phyloP scores from a whole-genome alignment of 257 asterid genomes.

The Lycium ferocissimum region DNA sequence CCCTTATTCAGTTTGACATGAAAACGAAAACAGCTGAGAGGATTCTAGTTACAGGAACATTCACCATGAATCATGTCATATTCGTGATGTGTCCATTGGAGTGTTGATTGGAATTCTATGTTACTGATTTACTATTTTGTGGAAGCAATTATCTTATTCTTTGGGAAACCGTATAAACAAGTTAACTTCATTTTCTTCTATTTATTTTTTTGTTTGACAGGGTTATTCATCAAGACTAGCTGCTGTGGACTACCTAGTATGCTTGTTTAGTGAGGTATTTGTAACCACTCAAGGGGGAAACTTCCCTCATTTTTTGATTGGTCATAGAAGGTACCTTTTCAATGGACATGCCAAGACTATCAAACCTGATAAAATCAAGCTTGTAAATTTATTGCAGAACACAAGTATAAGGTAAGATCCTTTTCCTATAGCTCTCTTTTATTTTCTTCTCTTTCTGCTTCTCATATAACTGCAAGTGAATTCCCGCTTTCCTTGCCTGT shows the following conservation, averaged over 20 bases:
- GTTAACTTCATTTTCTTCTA: neutral
- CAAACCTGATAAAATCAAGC: slow-evolving; percentile 81
- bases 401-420: slow-evolving; percentile 65
- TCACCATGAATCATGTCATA: neutral
- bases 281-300: slow-evolving; percentile 97
- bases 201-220: slow-evolving; percentile 42
- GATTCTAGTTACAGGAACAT: slow-evolving; percentile 10
- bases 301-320: slow-evolving; percentile 92
- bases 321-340: slow-evolving; percentile 78
- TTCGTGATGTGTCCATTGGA: neutral
- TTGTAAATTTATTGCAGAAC: slow-evolving; percentile 68
- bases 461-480: neutral
- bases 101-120: neutral
- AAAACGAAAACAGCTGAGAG: neutral
- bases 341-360: slow-evolving; percentile 89
- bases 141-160: neutral
- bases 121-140: neutral
- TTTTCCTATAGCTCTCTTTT: neutral
- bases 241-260: slow-evolving; percentile 83
- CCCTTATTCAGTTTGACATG: neutral
- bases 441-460: slow-evolving; percentile 23
- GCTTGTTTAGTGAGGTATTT: slow-evolving; percentile 86
- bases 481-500: neutral
- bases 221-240: slow-evolving; percentile 83
- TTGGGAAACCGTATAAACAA: neutral